Conservation (phyloP, 371 early-diverging fungal species). For the Capillidium rhysosporum region DNA sequence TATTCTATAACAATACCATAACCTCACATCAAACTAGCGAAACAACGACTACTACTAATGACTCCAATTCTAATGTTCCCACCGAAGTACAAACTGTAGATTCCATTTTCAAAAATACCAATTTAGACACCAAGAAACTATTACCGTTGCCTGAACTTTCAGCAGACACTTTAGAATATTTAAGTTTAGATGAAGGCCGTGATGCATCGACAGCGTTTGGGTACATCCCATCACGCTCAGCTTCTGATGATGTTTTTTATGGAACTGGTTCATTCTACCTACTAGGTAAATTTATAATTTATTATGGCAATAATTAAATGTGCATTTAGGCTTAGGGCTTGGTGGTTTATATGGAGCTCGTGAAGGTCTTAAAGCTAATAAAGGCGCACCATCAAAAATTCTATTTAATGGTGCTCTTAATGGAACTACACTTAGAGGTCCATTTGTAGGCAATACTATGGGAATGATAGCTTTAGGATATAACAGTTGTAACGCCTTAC, state of each 20-base stretch:
- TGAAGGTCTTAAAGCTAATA: slow-evolving; percentile 46
- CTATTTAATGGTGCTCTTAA: slow-evolving; percentile 71
- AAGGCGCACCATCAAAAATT: slow-evolving; percentile 41
- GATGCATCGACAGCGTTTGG: slow-evolving; percentile 15
- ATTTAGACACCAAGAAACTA: slow-evolving; percentile 24
- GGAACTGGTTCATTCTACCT: slow-evolving; percentile 68
- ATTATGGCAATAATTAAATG: neutral
- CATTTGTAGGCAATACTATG: slow-evolving; percentile 64
- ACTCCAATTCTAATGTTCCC: neutral
- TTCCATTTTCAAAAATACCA: neutral
- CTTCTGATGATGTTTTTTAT: slow-evolving; percentile 72
- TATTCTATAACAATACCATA: no score
- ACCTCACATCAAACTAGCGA: no score
- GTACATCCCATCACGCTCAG: slow-evolving; percentile 51
- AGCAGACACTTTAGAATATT: slow-evolving; percentile 28
- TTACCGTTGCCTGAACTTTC: slow-evolving; percentile 34
- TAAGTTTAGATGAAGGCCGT: slow-evolving; percentile 25
- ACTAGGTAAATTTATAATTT: slow-evolving; percentile 22
- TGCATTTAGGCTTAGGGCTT: slow-evolving; percentile 24
- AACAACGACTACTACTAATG: no score
- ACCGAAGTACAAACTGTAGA: neutral
- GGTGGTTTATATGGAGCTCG: slow-evolving; percentile 66
- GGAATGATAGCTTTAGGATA: slow-evolving; percentile 34
- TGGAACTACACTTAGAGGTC: slow-evolving; percentile 66
- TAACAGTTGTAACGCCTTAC: neutral